These are phyloP conservation scores for Carex scoparia DNA, from an alignment of 176 grass and related monocot species.

Conservation along the genomic window DNA sequence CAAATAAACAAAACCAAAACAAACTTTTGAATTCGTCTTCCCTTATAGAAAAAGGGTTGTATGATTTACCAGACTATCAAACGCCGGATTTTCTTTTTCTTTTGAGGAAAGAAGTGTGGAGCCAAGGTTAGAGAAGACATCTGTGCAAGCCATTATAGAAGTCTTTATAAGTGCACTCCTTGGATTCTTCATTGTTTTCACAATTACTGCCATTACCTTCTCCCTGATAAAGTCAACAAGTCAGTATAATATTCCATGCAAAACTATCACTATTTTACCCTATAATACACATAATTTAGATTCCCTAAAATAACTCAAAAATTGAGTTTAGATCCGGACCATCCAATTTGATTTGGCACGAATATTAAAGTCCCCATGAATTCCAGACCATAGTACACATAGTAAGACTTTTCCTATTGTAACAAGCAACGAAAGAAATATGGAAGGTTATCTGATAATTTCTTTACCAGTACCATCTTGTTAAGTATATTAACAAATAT, in stretches of 20 bases:
- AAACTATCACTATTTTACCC: neutral
- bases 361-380: too few relatives aligned
- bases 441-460: neutral
- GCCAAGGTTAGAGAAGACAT: slow-evolving; percentile 59
- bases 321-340: too few relatives aligned
- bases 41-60: neutral
- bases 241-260: neutral
- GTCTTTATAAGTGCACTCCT: slow-evolving; percentile 91
- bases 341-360: too few relatives aligned
- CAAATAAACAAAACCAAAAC: neutral
- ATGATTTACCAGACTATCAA: slow-evolving; percentile 64
- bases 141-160: slow-evolving; percentile 73
- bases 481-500: neutral
- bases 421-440: neutral
- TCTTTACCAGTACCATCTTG: neutral
- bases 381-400: neutral
- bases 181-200: slow-evolving; percentile 91
- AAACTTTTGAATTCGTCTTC: neutral
- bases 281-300: neutral
- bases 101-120: slow-evolving; percentile 34
- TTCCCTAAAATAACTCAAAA: too few relatives aligned
- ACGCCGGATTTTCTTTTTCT: slow-evolving; percentile 34
- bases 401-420: neutral
- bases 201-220: slow-evolving; percentile 53
- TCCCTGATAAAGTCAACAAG: slow-evolving; percentile 27